Conservation (phyloP, 225 moss, liverwort and hornwort species). For the Thuidium tamariscinum region DNA sequence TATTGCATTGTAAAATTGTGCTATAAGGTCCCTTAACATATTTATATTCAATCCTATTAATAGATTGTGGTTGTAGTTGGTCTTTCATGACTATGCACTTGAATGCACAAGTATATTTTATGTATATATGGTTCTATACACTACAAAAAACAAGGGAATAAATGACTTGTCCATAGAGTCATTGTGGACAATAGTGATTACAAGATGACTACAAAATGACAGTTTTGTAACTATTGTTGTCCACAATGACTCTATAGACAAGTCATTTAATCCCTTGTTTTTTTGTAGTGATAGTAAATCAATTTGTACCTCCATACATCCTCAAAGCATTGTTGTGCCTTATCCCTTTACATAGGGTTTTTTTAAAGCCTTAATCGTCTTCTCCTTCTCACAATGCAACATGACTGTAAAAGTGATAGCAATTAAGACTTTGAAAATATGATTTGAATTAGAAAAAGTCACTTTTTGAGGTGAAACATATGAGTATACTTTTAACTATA, state of each 20-base stretch:
- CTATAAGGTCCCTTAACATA: background rate
- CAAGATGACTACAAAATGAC: too few species aligned
- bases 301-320: background rate
- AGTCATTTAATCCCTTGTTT: too few species aligned
- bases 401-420: background rate
- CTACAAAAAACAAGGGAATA: too few species aligned
- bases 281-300: too few species aligned
- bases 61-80: background rate
- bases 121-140: background rate
- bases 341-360: rapidly evolving
- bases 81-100: too few species aligned
- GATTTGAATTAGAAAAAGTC: background rate
- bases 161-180: too few species aligned
- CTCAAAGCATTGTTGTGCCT: rapidly evolving
- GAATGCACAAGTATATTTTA: background rate
- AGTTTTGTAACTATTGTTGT: too few species aligned
- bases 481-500: background rate
- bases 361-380: background rate
- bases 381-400: background rate
- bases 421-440: background rate
- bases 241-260: too few species aligned
- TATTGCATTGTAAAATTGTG: rapidly evolving
- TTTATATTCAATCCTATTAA: background rate
- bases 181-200: too few species aligned
- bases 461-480: background rate